These are phyloP conservation scores for Bauhinia variegata DNA, from an alignment of 306 rosid species.

Conservation along the genomic window DNA sequence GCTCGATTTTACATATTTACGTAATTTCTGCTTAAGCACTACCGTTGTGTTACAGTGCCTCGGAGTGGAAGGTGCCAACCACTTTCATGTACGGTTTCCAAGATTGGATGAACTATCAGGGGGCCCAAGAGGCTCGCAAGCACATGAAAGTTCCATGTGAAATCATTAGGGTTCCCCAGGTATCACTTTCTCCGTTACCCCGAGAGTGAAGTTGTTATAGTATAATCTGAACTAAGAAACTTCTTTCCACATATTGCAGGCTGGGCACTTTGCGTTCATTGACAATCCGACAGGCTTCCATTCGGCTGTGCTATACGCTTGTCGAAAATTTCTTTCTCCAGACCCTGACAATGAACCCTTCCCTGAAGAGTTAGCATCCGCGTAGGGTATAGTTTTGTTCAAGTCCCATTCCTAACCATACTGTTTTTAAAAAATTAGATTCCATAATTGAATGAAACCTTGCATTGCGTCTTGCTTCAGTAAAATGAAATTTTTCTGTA, in stretches of 20 bases:
- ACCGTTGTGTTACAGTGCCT: constrained; percentile 55
- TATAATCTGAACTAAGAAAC: constrained; percentile 19
- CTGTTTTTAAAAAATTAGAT: neutral
- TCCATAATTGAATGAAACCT: constrained; percentile 24
- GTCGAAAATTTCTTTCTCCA: constrained; percentile 73
- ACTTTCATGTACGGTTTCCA: constrained; percentile 85
- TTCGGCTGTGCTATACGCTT: constrained; percentile 74
- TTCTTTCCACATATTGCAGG: constrained; percentile 53
- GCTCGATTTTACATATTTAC: too few species aligned
- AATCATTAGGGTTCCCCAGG: constrained; percentile 91
- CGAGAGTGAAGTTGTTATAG: neutral
- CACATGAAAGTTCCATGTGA: constrained; percentile 91
- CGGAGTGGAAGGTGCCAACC: constrained; percentile 97
- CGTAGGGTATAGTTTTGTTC: constrained; percentile 41
- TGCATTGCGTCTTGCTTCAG: constrained; percentile 16
- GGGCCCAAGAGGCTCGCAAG: constrained; percentile 92
- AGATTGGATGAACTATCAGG: constrained; percentile 92
- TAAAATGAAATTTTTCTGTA: neutral
- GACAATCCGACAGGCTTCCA: constrained; percentile 79
- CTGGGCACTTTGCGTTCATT: constrained; percentile 87
- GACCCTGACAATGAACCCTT: constrained; percentile 58
- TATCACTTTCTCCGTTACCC: constrained; percentile 38
- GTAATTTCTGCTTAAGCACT: neutral
- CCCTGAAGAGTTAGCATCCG: constrained; percentile 72
- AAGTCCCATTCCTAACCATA: constrained; percentile 4